Evolutionary conservation across 306 rosid genomes (phyloP).

Genomic region (Boehmeria nivea): DNA sequence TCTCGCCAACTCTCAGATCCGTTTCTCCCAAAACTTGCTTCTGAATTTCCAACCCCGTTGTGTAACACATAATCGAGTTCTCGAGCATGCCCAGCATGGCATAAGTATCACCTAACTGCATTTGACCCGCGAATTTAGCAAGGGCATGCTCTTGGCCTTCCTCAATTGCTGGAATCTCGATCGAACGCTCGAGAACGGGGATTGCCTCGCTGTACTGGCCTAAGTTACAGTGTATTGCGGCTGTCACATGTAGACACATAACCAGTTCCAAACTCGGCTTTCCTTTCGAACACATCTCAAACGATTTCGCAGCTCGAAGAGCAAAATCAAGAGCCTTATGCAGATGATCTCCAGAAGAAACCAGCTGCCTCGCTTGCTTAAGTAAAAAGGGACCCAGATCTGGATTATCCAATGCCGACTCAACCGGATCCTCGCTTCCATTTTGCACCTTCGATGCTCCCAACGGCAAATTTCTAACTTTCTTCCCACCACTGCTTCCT

Average conservation of each 20-base stretch:
- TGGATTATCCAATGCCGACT: slow-evolving; percentile 37
- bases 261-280: slow-evolving; percentile 69
- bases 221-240: slow-evolving; percentile 73
- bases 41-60: slow-evolving; percentile 77
- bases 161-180: slow-evolving; percentile 54
- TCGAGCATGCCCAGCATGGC: slow-evolving; percentile 88
- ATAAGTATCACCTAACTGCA: slow-evolving; percentile 92
- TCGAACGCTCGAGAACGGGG: slow-evolving; percentile 63
- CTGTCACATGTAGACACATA: slow-evolving; percentile 82
- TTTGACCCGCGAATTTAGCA: slow-evolving; percentile 83
- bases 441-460: slow-evolving; percentile 35
- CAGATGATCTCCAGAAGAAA: slow-evolving; percentile 59
- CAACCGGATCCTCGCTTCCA: slow-evolving; percentile 24
- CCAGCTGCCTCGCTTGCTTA: slow-evolving; percentile 80
- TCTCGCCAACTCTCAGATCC: slow-evolving; percentile 85
- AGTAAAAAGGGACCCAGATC: slow-evolving; percentile 63
- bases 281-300: slow-evolving; percentile 49
- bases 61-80: slow-evolving; percentile 67
- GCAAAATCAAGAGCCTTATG: slow-evolving; percentile 71
- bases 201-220: slow-evolving; percentile 68
- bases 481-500: slow-evolving; percentile 27
- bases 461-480: slow-evolving; percentile 31
- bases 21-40: slow-evolving; percentile 65
- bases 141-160: slow-evolving; percentile 71
- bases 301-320: slow-evolving; percentile 62